Base-by-base conservation (phyloP, 805 yeast genomes). In the Ogataea wickerhamii region DNA sequence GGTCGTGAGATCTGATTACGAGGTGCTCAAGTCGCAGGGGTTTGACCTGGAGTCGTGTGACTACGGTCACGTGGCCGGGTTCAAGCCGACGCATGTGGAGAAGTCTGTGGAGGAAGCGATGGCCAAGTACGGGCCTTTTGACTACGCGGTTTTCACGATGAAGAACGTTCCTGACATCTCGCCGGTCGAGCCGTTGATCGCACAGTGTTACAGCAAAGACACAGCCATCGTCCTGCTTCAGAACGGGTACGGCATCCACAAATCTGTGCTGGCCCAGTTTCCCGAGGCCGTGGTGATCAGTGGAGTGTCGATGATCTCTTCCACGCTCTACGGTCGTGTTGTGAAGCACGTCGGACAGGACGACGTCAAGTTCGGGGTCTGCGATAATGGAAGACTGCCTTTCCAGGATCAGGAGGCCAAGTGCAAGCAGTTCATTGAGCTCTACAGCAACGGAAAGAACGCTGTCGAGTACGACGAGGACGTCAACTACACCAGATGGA, bases 101-200 rank as follows among this genome's bases (percentile, higher is more conserved):
- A 68, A 62, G 12, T 57, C 66, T 17, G 66, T 74, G 0, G 69
- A 70, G 3, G 74, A 67, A 6, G 82, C 82, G 1, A 63, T 68
- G 6, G 49, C 53, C 11, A 50, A 56, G 13, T 57, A 48, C 35
- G 64, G 66, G 2, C 61, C 65, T 7, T 64, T 66, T 49, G 88
- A 82, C 50, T 82, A 62, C 51, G 67, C 80, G 23, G 67, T 81
- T 5, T 74, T 82, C 22, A 64, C 79, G 29, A 76, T 82, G 34
- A 82, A 82, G 53, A 78, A 75, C 52, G 68, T 78, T 18, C 88
- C 88, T 3, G 89, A 82, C 49, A 60, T 82, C 13, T 58, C 66
- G 40, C 66, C 68, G 32, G 60, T 76, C 13, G 80, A 73, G 47
- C 50, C 59, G 6, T 34, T 58, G 32, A 40, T 57, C 23, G 52